These are phyloP conservation scores for Aschersonia sp. DNA, from an alignment of 2,329 filamentous ascomycete species.

Conservation along the genomic window DNA sequence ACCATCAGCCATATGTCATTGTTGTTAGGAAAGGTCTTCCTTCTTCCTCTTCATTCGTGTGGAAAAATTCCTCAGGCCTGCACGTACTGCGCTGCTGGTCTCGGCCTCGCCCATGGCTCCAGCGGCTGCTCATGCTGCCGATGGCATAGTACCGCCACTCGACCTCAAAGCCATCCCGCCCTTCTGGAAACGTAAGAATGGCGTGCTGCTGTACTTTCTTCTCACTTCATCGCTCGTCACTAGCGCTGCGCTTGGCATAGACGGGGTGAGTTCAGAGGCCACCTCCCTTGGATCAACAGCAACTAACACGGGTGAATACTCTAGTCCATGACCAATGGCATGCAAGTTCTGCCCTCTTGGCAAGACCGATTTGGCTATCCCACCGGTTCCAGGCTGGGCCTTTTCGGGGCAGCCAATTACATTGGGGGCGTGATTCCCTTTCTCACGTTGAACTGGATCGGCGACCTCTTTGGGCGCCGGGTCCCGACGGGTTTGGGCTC, in stretches of 20 bases:
- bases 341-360: conserved; percentile 22
- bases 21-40: too few relatives aligned
- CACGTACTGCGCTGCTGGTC: too few relatives aligned
- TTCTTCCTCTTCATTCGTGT: too few relatives aligned
- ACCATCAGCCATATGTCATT: too few relatives aligned
- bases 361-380: conserved; percentile 23
- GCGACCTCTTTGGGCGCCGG: conserved; percentile 18
- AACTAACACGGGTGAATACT: neutral
- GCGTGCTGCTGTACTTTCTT: conserved; percentile 25
- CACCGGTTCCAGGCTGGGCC: conserved; percentile 20
- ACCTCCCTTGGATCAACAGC: neutral
- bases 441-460: conserved; percentile 20
- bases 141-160: conserved; percentile 16
- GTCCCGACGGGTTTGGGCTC: conserved; percentile 20
- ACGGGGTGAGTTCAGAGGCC: conserved; percentile 17
- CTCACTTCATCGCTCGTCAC: conserved; percentile 26
- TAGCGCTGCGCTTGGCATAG: conserved; percentile 25
- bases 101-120: conserved; percentile 14
- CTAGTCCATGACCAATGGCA: conserved; percentile 24
- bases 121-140: conserved; percentile 14
- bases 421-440: conserved; percentile 25
- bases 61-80: too few relatives aligned
- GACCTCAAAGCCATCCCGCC: conserved; percentile 16
- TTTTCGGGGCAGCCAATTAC: conserved; percentile 23
- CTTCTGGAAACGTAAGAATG: conserved; percentile 24